These are phyloP conservation scores for Ophiosphaerella herpotricha DNA, from an alignment of 2,329 filamentous ascomycete species.

Conservation along the genomic window DNA sequence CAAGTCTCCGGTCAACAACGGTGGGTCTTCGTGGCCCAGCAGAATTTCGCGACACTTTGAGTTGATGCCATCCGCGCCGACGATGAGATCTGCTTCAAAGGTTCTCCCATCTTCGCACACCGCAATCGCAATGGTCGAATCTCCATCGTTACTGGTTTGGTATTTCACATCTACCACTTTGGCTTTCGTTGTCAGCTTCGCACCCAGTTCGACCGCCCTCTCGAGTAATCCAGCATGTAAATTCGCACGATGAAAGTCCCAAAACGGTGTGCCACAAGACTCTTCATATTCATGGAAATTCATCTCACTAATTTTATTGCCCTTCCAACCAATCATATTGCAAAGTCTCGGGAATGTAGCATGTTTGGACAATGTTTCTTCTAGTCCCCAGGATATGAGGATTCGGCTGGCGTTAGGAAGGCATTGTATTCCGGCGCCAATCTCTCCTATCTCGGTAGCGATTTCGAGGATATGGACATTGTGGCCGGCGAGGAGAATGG, in stretches of 20 bases:
- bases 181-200: conserved; percentile 50
- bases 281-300: conserved; percentile 51
- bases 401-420: conserved; percentile 55
- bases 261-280: conserved; percentile 52
- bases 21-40: conserved; percentile 52
- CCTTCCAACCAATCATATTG: conserved; percentile 61
- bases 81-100: conserved; percentile 51
- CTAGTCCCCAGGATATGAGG: conserved; percentile 56
- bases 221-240: conserved; percentile 56
- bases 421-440: conserved; percentile 58
- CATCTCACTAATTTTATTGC: conserved; percentile 54
- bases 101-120: conserved; percentile 45
- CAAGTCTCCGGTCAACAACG: conserved; percentile 56
- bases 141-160: conserved; percentile 5
- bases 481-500: conserved; percentile 53
- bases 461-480: conserved; percentile 56
- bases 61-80: conserved; percentile 57
- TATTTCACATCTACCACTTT: conserved; percentile 51
- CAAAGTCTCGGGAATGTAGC: conserved; percentile 46
- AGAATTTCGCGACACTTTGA: conserved; percentile 53
- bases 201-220: conserved; percentile 56
- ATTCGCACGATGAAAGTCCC: conserved; percentile 61
- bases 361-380: conserved; percentile 50
- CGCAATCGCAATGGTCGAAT: conserved; percentile 46
- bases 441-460: conserved; percentile 54